These are phyloP conservation scores for Verticillium klebahnii DNA, from an alignment of 2,329 filamentous ascomycete genomes.

Conservation along the genomic window DNA sequence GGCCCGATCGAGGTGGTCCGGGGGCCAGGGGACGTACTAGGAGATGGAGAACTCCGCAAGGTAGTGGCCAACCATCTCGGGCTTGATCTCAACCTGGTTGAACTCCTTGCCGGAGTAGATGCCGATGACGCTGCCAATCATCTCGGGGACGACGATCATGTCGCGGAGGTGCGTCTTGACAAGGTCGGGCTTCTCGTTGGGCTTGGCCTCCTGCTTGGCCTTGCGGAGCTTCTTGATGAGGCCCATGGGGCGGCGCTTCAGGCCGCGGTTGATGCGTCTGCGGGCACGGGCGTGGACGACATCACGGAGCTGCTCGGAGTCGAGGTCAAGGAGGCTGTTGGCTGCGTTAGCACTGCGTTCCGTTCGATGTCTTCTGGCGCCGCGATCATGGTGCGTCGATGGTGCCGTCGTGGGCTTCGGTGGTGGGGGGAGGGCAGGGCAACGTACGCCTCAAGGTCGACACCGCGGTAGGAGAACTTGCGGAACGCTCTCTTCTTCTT, in stretches of 20 bases:
- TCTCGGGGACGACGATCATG: slow-evolving; percentile 99
- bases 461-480: slow-evolving; percentile 99
- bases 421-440: slow-evolving; percentile 1
- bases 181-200: slow-evolving; percentile 99
- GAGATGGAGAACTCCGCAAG: slow-evolving; percentile 99
- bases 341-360: slow-evolving; percentile 9
- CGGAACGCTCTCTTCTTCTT: slow-evolving; percentile 99
- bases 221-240: slow-evolving; percentile 99
- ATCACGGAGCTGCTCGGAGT: slow-evolving; percentile 97
- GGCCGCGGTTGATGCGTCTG: slow-evolving; percentile 97
- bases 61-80: slow-evolving; percentile 99
- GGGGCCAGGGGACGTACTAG: slow-evolving; percentile 66
- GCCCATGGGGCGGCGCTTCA: slow-evolving; percentile 99
- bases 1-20: neutral
- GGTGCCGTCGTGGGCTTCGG: neutral
- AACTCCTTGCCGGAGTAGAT: slow-evolving; percentile 99
- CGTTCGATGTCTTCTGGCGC: neutral
- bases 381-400: slow-evolving; percentile 1
- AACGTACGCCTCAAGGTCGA: slow-evolving; percentile 98
- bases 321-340: slow-evolving; percentile 91
- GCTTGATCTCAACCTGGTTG: slow-evolving; percentile 99
- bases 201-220: slow-evolving; percentile 97
- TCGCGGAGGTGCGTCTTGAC: slow-evolving; percentile 99
- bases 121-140: slow-evolving; percentile 97
- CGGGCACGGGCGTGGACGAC: slow-evolving; percentile 98